Evolutionary conservation across 2,329 filamentous ascomycete genomes (phyloP), one percentile per base, ranked within the genome.

Genomic region (Colletotrichum melonis): DNA sequence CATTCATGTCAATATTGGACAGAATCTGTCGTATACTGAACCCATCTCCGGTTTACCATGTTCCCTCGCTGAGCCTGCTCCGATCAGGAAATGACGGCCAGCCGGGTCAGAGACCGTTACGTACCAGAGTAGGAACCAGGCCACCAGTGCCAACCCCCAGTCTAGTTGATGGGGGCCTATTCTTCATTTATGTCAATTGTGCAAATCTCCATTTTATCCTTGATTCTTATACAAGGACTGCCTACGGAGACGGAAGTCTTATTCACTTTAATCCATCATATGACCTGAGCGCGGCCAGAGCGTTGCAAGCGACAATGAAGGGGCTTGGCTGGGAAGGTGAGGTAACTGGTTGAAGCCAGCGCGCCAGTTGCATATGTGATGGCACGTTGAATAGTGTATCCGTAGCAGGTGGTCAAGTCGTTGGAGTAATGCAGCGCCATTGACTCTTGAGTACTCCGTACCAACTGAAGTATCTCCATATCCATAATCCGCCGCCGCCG

Each of bases 321-420:
- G 38, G 64, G 58, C 69, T 63, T 72, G 69, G 52, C 54, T 59
- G 32, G 32, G 38, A 64, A 67, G 49, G 68, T 54, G 68, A 73
- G 60, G 58, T 64, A 52, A 58, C 67, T 67, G 38, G 49, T 71
- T 49, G 49, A 69, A 67, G 72, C 68, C 71, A 60, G 59, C 59
- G 67, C 64, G 69, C 63, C 57, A 73, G 69, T 62, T 75, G 63
- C 75, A 74, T 75, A 80, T 79, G 78, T 78, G 77, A 79, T 79
- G 78, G 76, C 76, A 81, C 63, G 63, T 68, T 72, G 65, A 42
- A 55, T 69, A 69, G 5, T 16, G 38, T 42, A 42, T 19, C 38
- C 38, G 38, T 19, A 42, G 38, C 14, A 42, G 38, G 16, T 19
- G 19, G 42, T 32, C 30, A 65, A 65, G 59, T 72, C 69, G 65